Evolutionary conservation across 75 land plant species (phyloP), one percentile per base, ranked within the genome.

Genomic region (Gnetum montanum): DNA sequence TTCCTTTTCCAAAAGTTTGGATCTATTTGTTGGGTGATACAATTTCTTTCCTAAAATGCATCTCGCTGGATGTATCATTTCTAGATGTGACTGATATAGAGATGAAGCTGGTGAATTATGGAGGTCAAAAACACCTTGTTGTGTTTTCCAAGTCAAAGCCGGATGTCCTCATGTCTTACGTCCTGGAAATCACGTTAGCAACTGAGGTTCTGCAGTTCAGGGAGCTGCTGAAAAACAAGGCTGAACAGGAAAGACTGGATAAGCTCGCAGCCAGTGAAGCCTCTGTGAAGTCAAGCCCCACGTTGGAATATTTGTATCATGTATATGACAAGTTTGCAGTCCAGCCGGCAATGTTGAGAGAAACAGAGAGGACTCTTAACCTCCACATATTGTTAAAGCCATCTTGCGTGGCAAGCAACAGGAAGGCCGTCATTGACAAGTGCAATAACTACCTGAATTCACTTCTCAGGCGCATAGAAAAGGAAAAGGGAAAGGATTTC

Each of bases 291-390:
- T 26, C 13, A 26, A 13, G 8, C 28, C 30, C 51, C 13, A 13
- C 51, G 15, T 48, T 48, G 28, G 51, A 48, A 28, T 24, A 47
- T 25, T 4, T 48, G 15, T 48, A 48, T 27, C 51, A 48, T 25
- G 28, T 48, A 12, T 48, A 26, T 48, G 18, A 27, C 28, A 48
- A 48, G 51, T 48, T 48, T 48, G 51, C 29, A 48, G 51, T 48
- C 28, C 3, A 18, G 12, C 29, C n/a, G 3, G 51, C 51, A 23
- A 15, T 48, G 24, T 27, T 22, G 25, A 48, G 51, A 48, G 51
- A 16, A 28, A 2, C 15, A 12, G 10, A 26, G 16, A 48, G 29
- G 24, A 16, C 11, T 48, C 31, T 47, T 11, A 47, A 26, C 30
- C 15, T 48, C 12, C 4, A 48, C 28, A n/a, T 48, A 26, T 48